Conservation (phyloP, 1,284 basidiomycete genomes). For the Peniophora sp. region DNA sequence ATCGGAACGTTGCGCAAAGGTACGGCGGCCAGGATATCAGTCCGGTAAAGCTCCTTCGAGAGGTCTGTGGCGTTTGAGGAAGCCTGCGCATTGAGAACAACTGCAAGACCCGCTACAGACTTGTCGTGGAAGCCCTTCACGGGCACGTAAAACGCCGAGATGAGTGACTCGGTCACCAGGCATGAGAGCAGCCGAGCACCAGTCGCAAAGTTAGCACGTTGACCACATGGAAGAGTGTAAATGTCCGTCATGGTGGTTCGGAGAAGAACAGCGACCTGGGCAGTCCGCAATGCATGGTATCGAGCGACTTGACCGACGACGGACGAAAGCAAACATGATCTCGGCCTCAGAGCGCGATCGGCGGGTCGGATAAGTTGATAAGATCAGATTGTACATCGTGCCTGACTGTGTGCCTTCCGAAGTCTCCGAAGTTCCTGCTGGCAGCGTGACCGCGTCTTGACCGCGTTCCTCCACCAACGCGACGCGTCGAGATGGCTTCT, state of each 20-base stretch:
- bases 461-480: no score
- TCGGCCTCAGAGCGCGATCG: no score
- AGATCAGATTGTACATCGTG: no score
- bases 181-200: conserved; percentile 39
- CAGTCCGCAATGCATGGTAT: no score
- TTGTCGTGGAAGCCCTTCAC: conserved; percentile 19
- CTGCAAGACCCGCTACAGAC: conserved; percentile 26
- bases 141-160: conserved; percentile 35
- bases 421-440: no score
- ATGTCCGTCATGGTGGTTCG: neutral
- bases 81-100: conserved; percentile 26
- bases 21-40: conserved; percentile 33
- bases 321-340: no score
- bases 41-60: conserved; percentile 3
- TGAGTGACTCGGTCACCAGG: conserved; percentile 43
- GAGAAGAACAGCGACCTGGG: neutral
- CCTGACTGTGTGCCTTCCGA: no score
- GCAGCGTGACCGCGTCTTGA: no score
- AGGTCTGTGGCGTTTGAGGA: conserved; percentile 11
- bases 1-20: conserved; percentile 35
- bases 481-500: no score
- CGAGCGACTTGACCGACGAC: no score
- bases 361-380: no score
- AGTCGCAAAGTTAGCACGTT: conserved; percentile 37
- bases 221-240: conserved; percentile 17